Base-by-base conservation (phyloP, 345 rosid species). In the Arabidopsis arenosa region DNA sequence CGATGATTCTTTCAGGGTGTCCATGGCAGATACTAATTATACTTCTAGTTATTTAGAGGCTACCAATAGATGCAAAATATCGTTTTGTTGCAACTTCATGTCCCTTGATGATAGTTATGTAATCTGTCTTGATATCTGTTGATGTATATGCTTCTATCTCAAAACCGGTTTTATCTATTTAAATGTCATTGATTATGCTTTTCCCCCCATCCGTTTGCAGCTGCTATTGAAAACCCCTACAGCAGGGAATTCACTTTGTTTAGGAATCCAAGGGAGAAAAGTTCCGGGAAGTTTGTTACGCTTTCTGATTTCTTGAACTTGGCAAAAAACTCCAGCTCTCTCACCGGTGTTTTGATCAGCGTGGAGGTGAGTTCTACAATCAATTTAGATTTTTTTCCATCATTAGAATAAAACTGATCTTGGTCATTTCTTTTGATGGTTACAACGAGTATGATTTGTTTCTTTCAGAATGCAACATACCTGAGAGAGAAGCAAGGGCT, bases 401-500 rank as follows among this genome's bases (percentile, higher is more conserved):
- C 0, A 37, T 14, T n/a, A 68, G 47, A 39, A 3, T 18, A 41
- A 39, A 45, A 12, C 4, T 17, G 75, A 69, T 53, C 40, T 43
- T 68, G 7, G 0, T 14, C 51, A 40, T 48, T 13, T 53, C 8
- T 71, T 40, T 37, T 41, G 59, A 58, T 58, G 63, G 21, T 73
- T 13, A 53, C 72, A 23, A 61, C 10, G 17, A 14, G 41, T 51
- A 45, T n/a, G 28, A 35, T 59, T 62, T 83, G 37, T 79, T 75
- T 53, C 18, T 54, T 81, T 74, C 93, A 95, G 99, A 75, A 90
- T 72, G 97, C 89, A 57, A 61, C 86, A 7, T 95, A 86, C 85
- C 91, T 95, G 14, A 86, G 86, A 32, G 79, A 85, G 79, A 73
- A 87, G 62, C 82, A 79, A 82, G 83, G 85, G 18, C 51, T 90